phyloP scores from a whole-genome alignment of 352 stramenopile species.

The Globisporangium middletonii region DNA sequence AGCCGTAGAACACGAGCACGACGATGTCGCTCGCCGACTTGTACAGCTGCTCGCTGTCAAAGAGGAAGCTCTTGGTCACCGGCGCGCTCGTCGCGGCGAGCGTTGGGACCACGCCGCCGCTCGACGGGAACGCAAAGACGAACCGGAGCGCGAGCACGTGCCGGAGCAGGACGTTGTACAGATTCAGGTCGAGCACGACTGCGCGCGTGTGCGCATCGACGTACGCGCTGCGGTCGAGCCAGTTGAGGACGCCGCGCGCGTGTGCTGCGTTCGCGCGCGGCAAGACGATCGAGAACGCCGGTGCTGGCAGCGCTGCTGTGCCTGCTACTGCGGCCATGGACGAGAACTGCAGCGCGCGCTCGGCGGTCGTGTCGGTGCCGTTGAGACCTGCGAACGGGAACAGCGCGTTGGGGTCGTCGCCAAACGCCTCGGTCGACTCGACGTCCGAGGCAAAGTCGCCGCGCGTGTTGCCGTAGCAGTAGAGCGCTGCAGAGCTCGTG shows the following conservation, averaged over 20 bases:
- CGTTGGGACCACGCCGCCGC: conserved; percentile 27
- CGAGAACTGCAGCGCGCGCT: conserved; percentile 34
- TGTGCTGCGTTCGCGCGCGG: conserved; percentile 14
- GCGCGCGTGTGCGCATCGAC: conserved; percentile 32
- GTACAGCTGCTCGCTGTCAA: conserved; percentile 20
- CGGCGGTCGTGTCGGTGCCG: conserved; percentile 19
- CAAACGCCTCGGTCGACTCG: conserved; percentile 19
- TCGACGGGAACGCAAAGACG: conserved; percentile 37
- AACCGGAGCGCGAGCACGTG: conserved; percentile 35
- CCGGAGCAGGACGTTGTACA: conserved; percentile 44
- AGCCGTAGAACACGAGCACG: conserved; percentile 35
- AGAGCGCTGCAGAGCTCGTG: background rate
- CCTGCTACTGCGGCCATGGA: conserved; percentile 19
- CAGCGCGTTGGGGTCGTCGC: conserved; percentile 1
- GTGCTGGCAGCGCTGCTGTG: conserved; percentile 22
- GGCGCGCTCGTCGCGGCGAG: conserved; percentile 22
- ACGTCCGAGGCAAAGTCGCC: conserved; percentile 18
- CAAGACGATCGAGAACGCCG: conserved; percentile 38
- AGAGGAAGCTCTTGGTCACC: conserved; percentile 35
- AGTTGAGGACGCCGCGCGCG: conserved; percentile 18
- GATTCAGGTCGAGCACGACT: conserved; percentile 40
- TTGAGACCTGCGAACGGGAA: conserved; percentile 35
- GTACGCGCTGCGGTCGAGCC: conserved; percentile 25
- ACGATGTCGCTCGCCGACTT: conserved; percentile 23
- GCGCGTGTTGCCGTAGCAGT: conserved; percentile 19